A percentile compares a stretch with the other conserved stretches of the same genome.
Evolutionary conservation across 805 yeast species (phyloP).

Genomic region (Wickerhamomyces chaumierensis): DNA sequence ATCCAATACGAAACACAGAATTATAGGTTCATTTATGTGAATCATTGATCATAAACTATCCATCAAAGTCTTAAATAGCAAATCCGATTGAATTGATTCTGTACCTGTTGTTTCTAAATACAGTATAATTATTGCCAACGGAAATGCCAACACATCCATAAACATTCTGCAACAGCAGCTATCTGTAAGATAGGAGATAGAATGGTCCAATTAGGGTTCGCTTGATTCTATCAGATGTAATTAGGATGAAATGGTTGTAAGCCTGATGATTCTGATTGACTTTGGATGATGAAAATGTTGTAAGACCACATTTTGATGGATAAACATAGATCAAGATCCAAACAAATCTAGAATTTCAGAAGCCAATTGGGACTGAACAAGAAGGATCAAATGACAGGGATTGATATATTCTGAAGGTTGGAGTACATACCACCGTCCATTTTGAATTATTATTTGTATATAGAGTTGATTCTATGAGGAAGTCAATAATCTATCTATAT

Average conservation of each 20-base stretch:
- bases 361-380: neutral
- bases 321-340: neutral
- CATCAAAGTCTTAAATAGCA: too few species aligned
- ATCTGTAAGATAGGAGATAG: too few species aligned
- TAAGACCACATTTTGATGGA: too few species aligned
- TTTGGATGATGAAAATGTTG: neutral
- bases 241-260: neutral
- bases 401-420: neutral
- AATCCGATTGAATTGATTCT: too few species aligned
- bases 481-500: neutral
- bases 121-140: too few species aligned
- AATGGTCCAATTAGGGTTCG: too few species aligned
- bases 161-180: too few species aligned
- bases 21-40: too few species aligned
- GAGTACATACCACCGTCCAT: constrained; percentile 17
- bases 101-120: too few species aligned
- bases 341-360: neutral
- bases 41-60: too few species aligned
- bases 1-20: too few species aligned
- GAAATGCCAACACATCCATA: too few species aligned
- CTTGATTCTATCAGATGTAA: neutral
- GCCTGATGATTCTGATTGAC: neutral
- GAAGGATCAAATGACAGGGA: neutral
- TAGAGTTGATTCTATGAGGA: neutral
- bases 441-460: constrained; percentile 4